These are phyloP conservation scores for Amanita rubescens DNA, from an alignment of 768 basidiomycete species.

Conservation along the genomic window DNA sequence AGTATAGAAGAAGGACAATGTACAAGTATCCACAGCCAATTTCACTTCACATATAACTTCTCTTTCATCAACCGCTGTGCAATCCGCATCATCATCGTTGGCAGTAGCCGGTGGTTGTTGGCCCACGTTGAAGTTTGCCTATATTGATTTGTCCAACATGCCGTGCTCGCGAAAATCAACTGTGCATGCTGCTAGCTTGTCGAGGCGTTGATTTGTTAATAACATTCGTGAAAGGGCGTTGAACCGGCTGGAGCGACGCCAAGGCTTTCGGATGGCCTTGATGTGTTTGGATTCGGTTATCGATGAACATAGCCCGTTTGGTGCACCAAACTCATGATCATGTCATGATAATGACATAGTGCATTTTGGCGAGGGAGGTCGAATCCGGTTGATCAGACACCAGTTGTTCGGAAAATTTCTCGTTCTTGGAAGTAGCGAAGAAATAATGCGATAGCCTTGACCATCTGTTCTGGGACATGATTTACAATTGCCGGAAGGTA, in stretches of 20 bases:
- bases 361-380: constrained; percentile 7
- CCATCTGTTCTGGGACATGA: not conserved
- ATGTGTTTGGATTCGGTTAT: constrained; percentile 18
- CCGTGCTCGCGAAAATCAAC: constrained; percentile 7
- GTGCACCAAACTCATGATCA: constrained; percentile 10
- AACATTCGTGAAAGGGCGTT: constrained; percentile 19
- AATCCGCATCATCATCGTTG: not conserved
- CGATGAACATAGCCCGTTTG: constrained; percentile 14
- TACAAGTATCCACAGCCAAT: constrained; percentile 8
- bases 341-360: constrained; percentile 5
- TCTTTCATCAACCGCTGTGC: not conserved
- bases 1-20: not conserved
- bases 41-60: constrained; percentile 1
- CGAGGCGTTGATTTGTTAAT: constrained; percentile 9
- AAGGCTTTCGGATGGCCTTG: constrained; percentile 17
- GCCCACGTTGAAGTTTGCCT: not conserved
- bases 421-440: constrained; percentile 7
- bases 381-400: constrained; percentile 5
- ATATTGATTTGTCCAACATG: not conserved
- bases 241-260: constrained; percentile 13
- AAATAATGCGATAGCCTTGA: no score
- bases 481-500: not conserved
- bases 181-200: constrained; percentile 11
- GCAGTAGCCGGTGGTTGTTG: not conserved
- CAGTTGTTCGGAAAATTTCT: constrained; percentile 14